Conservation (phyloP, 768 basidiomycete genomes). For the Mycena venus region DNA sequence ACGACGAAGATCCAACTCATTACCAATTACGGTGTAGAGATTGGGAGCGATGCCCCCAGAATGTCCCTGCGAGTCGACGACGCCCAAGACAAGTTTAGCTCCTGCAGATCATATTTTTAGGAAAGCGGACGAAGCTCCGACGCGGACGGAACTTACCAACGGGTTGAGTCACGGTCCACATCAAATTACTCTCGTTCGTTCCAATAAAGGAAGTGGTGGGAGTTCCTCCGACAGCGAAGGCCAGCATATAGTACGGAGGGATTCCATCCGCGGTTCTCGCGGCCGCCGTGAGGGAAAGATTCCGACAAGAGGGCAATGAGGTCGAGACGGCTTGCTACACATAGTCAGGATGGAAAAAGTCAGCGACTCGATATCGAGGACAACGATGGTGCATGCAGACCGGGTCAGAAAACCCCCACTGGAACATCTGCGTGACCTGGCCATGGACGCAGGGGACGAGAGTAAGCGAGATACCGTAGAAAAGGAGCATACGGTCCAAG, state of each 20-base stretch:
- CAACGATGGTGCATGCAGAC: background rate
- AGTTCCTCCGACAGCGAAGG: constrained; percentile 52
- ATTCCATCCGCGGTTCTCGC: constrained; percentile 3
- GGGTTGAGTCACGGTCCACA: constrained; percentile 57
- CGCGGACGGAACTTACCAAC: constrained; percentile 49
- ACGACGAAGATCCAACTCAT: no score
- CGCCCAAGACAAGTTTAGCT: constrained; percentile 54
- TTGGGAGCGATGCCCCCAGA: constrained; percentile 53
- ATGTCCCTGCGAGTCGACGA: constrained; percentile 59
- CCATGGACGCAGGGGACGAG: background rate
- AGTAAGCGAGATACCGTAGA: no score
- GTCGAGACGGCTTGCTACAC: background rate
- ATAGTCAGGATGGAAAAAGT: no score
- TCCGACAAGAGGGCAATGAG: background rate
- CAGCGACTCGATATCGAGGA: background rate
- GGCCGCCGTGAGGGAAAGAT: background rate
- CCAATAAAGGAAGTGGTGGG: constrained; percentile 53
- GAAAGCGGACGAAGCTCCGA: background rate
- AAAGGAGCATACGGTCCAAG: no score
- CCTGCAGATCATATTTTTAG: constrained; percentile 43
- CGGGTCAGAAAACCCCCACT: constrained; percentile 18
- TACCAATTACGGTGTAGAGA: constrained; percentile 53
- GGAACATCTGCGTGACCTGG: background rate
- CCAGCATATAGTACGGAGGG: constrained; percentile 59
- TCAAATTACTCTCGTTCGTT: constrained; percentile 46